Evolutionary conservation across 108 stramenopile genomes (phyloP), one percentile per base, ranked within the genome.

Genomic region (Ochromonas danica): DNA sequence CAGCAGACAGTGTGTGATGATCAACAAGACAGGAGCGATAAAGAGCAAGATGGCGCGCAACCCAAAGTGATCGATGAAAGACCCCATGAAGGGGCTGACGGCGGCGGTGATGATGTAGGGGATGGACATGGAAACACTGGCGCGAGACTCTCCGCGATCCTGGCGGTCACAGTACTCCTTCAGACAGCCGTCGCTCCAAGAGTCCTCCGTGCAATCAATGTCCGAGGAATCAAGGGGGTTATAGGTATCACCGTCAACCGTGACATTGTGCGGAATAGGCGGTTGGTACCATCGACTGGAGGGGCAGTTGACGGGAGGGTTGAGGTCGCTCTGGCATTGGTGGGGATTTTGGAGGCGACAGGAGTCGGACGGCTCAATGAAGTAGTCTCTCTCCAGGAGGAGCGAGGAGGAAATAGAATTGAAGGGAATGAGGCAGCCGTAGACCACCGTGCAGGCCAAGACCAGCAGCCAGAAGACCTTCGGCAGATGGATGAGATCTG

Each of bases 361-460:
- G 6, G 42, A 14, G 22, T 43, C 22, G 0, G 87, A 71, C 39
- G 87, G 61, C 27, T 39, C 39, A 28, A 38, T 43, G 71, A 88
- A 87, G 42, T 79, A 88, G 71, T 89, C 86, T 25, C 90, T 77
- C 70, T 90, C 90, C 22, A 89, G 62, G 17, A 91, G 77, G 45
- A 91, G 80, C 17, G 86, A 85, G 27, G 82, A 71, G 38, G 89
- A 87, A 10, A 91, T 84, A 83, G 85, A 88, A 80, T 90, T 90
- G 71, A 90, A 92, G 36, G 90, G 90, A 22, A 90, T 30, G 33
- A 91, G 80, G 43, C 87, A 86, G 31, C 90, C 90, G 79, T 92
- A 92, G 0, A 89, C 79, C 1, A 89, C 84, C 22, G 89, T 35
- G 81, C 89, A 89, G 30, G 84, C 86, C 0, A 87, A 17, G 1